Evolutionary conservation across 352 stramenopile species (phyloP).

Genomic region (Peronospora destructor): DNA sequence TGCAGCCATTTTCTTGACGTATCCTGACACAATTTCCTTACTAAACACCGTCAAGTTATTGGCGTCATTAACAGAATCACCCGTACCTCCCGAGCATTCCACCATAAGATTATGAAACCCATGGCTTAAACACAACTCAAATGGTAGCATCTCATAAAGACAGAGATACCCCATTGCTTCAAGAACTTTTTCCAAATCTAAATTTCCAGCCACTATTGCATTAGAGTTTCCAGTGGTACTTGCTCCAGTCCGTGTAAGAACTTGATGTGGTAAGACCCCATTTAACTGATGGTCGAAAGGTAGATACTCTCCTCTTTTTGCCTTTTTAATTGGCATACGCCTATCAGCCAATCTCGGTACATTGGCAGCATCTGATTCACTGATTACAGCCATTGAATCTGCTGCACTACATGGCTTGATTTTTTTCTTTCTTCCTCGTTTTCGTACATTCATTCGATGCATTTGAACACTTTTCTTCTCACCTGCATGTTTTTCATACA

Average conservation of each 20-base stretch:
- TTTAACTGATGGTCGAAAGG: constrained; percentile 34
- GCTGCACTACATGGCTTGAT: background rate
- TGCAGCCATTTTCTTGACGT: constrained; percentile 48
- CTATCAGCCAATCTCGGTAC: constrained; percentile 19
- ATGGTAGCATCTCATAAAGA: constrained; percentile 60
- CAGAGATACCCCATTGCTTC: constrained; percentile 56
- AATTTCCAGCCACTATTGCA: constrained; percentile 4
- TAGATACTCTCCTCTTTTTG: constrained; percentile 22
- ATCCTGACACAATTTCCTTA: constrained; percentile 38
- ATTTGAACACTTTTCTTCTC: constrained; percentile 79
- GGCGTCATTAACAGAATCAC: constrained; percentile 32
- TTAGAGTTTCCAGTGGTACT: background rate
- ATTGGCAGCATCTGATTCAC: constrained; percentile 7
- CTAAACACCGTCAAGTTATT: constrained; percentile 38
- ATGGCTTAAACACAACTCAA: constrained; percentile 56
- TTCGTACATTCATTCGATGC: constrained; percentile 49
- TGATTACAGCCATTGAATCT: constrained; percentile 4
- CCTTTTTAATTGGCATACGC: constrained; percentile 31
- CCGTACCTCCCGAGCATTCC: constrained; percentile 40
- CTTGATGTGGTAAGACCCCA: background rate
- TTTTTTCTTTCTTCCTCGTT: constrained; percentile 61
- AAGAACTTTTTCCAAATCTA: constrained; percentile 52
- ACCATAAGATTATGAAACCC: constrained; percentile 51
- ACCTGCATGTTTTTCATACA: constrained; percentile 60
- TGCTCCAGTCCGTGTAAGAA: background rate